Evolutionary conservation across 768 basidiomycete species (phyloP).

Genomic region (Leucocoprinus leucothites): DNA sequence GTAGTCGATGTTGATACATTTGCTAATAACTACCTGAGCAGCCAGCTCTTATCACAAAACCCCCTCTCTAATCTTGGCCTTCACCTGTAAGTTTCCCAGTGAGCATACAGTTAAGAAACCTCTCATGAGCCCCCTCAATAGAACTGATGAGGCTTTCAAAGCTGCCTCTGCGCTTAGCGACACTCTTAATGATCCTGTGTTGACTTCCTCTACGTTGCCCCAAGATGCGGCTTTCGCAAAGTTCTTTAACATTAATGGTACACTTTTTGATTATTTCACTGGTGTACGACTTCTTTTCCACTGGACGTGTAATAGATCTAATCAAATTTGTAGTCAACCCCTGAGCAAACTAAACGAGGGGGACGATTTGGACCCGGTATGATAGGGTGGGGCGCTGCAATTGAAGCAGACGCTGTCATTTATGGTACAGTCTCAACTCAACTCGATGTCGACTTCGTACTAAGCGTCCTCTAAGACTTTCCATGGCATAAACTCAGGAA

Average conservation of each 20-base stretch:
- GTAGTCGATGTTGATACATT: slow-evolving; percentile 31
- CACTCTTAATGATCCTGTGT: slow-evolving; percentile 31
- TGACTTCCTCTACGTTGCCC: slow-evolving; percentile 23
- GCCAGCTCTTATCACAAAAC: slow-evolving; percentile 23
- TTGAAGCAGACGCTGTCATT: slow-evolving; percentile 26
- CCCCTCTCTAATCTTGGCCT: slow-evolving; percentile 23
- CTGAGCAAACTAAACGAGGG: slow-evolving; percentile 2
- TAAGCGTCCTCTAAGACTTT: slow-evolving; percentile 22
- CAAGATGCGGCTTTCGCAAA: slow-evolving; percentile 24
- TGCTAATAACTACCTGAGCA: slow-evolving; percentile 34
- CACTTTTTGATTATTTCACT: slow-evolving; percentile 24
- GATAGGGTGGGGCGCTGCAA: slow-evolving; percentile 30
- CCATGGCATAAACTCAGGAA: slow-evolving; percentile 27
- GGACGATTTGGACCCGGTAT: slow-evolving; percentile 30
- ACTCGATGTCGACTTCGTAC: background rate
- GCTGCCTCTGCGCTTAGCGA: slow-evolving; percentile 27
- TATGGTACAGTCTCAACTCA: slow-evolving; percentile 17
- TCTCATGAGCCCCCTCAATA: background rate
- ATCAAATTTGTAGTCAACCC: background rate
- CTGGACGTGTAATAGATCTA: background rate
- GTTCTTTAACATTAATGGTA: slow-evolving; percentile 17
- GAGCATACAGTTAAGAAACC: background rate
- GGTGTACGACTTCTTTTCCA: slow-evolving; percentile 12
- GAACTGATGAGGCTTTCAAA: slow-evolving; percentile 21
- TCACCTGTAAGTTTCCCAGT: slow-evolving; percentile 19